Percentiles rank a stretch among this genome's conserved stretches.
Evolutionary conservation across 2,329 filamentous ascomycete genomes (phyloP).

Genomic region (Fusarium chuoi): DNA sequence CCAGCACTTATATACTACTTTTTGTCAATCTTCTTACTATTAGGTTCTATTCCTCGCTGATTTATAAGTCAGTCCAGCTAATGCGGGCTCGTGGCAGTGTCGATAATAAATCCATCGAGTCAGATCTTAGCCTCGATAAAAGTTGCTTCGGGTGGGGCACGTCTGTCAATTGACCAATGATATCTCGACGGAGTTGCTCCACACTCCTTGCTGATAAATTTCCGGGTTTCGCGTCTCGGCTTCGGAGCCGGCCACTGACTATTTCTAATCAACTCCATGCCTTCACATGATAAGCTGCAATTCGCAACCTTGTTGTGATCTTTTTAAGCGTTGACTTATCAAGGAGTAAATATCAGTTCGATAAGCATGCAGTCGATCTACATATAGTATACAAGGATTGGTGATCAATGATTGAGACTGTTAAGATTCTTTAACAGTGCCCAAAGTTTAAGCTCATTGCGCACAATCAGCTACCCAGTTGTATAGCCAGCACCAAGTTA

Average conservation of each 20-base stretch:
- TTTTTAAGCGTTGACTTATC: rapidly evolving
- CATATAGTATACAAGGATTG: not conserved
- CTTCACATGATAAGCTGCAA: not conserved
- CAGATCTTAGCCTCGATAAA: conserved; percentile 1
- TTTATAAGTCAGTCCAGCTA: not conserved
- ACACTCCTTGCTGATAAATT: not conserved
- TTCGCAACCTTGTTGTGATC: rapidly evolving
- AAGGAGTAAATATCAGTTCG: rapidly evolving
- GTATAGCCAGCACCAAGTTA: not conserved
- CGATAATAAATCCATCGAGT: not conserved
- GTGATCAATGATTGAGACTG: not conserved
- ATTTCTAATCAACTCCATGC: not conserved
- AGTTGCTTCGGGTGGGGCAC: not conserved
- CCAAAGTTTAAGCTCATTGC: rapidly evolving
- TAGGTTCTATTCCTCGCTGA: not conserved
- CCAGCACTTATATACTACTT: not conserved
- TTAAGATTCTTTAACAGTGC: not conserved
- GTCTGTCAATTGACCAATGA: rapidly evolving
- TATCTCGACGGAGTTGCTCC: not conserved
- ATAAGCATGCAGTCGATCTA: rapidly evolving
- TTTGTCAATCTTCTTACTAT: rapidly evolving
- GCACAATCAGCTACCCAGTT: not conserved
- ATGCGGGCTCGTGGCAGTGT: not conserved
- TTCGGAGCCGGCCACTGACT: not conserved
- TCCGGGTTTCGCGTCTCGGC: not conserved